A percentile compares a stretch with the other conserved stretches of the same genome.
Evolutionary conservation across 345 rosid species (phyloP).

Genomic region (Xanthoceras sorbifolium): DNA sequence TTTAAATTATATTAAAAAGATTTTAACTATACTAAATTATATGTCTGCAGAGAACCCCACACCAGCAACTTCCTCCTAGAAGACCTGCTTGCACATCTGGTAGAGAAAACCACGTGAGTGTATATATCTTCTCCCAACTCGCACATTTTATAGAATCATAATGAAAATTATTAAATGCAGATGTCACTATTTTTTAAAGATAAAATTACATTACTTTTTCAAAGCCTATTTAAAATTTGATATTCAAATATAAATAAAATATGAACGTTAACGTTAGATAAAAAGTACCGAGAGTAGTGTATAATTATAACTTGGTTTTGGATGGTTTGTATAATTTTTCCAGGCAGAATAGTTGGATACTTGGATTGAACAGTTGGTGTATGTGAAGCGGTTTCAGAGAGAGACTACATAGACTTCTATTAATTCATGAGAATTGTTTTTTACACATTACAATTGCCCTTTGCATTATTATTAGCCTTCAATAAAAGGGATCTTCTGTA

Average conservation of each 20-base stretch:
- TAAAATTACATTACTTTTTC: too few species aligned
- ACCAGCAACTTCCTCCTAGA: constrained; percentile 71
- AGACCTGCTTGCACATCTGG: constrained; percentile 65
- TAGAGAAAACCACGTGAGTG: constrained; percentile 42
- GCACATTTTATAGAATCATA: background rate
- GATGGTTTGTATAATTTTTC: background rate
- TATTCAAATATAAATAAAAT: background rate
- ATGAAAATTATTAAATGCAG: background rate
- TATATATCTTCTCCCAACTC: background rate
- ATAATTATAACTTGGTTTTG: background rate
- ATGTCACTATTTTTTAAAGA: too few species aligned
- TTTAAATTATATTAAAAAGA: too few species aligned
- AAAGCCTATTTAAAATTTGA: background rate
- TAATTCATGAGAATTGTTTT: background rate
- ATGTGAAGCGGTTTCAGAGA: background rate
- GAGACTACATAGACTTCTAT: background rate
- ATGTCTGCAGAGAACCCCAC: constrained; percentile 65
- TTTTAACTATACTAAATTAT: background rate
- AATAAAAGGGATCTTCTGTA: background rate
- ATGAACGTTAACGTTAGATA: too few species aligned
- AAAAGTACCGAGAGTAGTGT: too few species aligned
- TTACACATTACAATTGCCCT: background rate
- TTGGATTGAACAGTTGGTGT: background rate
- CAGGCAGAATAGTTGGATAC: background rate
- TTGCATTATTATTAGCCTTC: background rate